These are phyloP conservation scores for Staphylotrichum longicolle DNA, from an alignment of 495 filamentous ascomycete species.

Conservation along the genomic window DNA sequence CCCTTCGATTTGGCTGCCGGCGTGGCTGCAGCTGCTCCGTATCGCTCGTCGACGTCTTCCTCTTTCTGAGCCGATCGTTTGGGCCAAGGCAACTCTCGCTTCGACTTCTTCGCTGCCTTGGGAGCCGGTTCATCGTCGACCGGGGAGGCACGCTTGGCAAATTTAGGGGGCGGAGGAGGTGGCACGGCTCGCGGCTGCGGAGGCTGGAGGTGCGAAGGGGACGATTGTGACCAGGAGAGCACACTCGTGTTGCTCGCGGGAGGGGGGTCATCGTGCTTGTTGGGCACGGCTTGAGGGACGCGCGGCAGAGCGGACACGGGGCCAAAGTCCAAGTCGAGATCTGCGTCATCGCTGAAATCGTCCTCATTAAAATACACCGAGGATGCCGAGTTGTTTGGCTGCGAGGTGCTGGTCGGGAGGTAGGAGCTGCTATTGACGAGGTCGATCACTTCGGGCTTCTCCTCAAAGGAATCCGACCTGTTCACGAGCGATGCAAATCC, in stretches of 20 bases:
- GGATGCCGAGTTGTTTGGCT: conserved; percentile 10
- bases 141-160: conserved; percentile 38
- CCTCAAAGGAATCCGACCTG: conserved; percentile 46
- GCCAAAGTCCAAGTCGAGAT: conserved; percentile 60
- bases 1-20: conserved; percentile 41
- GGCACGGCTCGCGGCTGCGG: conserved; percentile 14
- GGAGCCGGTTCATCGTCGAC: conserved; percentile 24
- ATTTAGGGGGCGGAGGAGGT: conserved; percentile 9
- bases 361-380: conserved; percentile 56
- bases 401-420: neutral
- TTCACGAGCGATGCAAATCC: conserved; percentile 41
- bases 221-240: conserved; percentile 35
- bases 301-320: conserved; percentile 47
- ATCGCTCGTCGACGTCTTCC: conserved; percentile 36
- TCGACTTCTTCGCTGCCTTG: conserved; percentile 30
- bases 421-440: conserved; percentile 21
- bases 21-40: conserved; percentile 23
- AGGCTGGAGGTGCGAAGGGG: conserved; percentile 32
- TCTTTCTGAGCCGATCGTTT: conserved; percentile 16
- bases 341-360: conserved; percentile 68
- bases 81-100: conserved; percentile 38
- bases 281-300: conserved; percentile 26
- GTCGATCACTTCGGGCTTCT: conserved; percentile 30
- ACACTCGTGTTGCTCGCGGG: conserved; percentile 24
- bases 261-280: conserved; percentile 14